A percentile compares a stretch with the other conserved stretches of the same genome.
These are phyloP conservation scores for Lasiosphaeria hispida DNA, from an alignment of 495 filamentous ascomycete species.

Conservation along the genomic window DNA sequence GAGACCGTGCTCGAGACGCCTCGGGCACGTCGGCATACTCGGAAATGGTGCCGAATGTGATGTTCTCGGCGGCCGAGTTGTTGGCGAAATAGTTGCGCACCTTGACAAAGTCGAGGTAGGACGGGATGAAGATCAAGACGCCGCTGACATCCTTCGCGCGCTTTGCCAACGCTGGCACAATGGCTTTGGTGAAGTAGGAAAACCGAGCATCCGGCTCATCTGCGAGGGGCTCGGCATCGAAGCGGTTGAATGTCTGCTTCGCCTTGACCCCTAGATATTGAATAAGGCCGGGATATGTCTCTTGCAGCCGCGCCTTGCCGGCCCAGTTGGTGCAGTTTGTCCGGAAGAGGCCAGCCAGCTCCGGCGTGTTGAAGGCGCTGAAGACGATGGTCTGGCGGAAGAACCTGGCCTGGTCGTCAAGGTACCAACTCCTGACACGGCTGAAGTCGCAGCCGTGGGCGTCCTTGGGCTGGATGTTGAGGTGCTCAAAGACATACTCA, in stretches of 20 bases:
- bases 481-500: constrained; percentile 82
- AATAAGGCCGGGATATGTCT: constrained; percentile 65
- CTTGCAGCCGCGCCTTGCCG: constrained; percentile 70
- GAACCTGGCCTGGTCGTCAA: constrained; percentile 76
- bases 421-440: constrained; percentile 85
- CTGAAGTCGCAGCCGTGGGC: constrained; percentile 93
- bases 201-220: constrained; percentile 88
- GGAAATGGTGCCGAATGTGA: constrained; percentile 82
- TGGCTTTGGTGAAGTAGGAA: constrained; percentile 77
- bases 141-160: constrained; percentile 56
- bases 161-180: constrained; percentile 68
- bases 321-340: constrained; percentile 74
- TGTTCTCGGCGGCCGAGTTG: constrained; percentile 59
- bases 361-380: constrained; percentile 80
- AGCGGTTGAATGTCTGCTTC: constrained; percentile 88
- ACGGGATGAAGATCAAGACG: constrained; percentile 82
- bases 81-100: constrained; percentile 86
- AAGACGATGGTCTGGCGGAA: constrained; percentile 82
- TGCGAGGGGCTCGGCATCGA: constrained; percentile 63
- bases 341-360: constrained; percentile 76
- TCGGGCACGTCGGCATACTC: constrained; percentile 80
- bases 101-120: constrained; percentile 90
- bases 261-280: constrained; percentile 62
- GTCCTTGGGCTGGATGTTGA: constrained; percentile 86
- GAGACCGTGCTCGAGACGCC: constrained; percentile 76